Evolutionary conservation across 108 stramenopile species (phyloP), one percentile per base, ranked within the genome.

Genomic region (Cylindrotheca closterium): DNA sequence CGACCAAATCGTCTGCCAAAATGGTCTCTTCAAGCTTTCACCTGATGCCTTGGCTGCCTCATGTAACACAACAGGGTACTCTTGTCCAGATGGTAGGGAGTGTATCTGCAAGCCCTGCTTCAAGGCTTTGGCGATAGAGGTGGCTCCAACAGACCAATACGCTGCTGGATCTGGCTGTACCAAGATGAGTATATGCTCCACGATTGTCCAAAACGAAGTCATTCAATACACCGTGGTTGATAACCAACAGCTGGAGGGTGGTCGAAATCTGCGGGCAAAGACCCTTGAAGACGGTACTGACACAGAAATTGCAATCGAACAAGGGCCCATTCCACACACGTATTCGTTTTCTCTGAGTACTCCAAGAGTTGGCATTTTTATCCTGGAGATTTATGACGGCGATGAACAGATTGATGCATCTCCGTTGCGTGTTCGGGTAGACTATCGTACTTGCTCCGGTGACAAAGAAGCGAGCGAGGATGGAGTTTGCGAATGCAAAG

Each of bases 1-100:
- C 29, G 71, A 77, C 15, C 46, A 49, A 12, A 77, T 77, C 47
- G 48, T 53, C 32, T 77, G 76, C 42, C 76, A n/a, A n/a, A n/a
- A n/a, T n/a, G n/a, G n/a, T n/a, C n/a, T n/a, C n/a, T n/a, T n/a
- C n/a, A n/a, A n/a, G n/a, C n/a, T n/a, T n/a, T n/a, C n/a, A n/a
- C n/a, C n/a, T n/a, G n/a, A n/a, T n/a, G n/a, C n/a, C n/a, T n/a
- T n/a, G n/a, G n/a, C n/a, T n/a, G n/a, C n/a, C n/a, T n/a, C n/a
- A n/a, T n/a, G n/a, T n/a, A n/a, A n/a, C n/a, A n/a, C n/a, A n/a
- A n/a, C n/a, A n/a, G n/a, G n/a, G n/a, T n/a, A n/a, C n/a, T 28
- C 10, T 4, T 73, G 71, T 51, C 29, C 51, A 18, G 49, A 65
- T 15, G 65, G 48, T 29, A 51, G 31, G 10, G 58, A 70, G 32